These are phyloP conservation scores for Lecanicillium sp. DNA, from an alignment of 2,329 filamentous ascomycete species.

Conservation along the genomic window DNA sequence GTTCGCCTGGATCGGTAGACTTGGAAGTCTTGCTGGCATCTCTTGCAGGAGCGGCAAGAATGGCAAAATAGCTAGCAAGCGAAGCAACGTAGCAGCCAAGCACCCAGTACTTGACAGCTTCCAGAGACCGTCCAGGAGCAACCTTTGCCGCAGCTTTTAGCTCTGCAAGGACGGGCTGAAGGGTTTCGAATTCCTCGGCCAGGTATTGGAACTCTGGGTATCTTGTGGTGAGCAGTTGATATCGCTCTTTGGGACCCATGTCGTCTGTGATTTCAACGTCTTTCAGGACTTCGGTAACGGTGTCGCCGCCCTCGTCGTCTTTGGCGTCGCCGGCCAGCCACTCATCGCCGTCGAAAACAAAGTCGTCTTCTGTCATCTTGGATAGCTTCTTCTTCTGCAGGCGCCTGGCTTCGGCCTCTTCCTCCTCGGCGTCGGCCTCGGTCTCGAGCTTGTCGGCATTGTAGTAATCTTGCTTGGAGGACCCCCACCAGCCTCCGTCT, in stretches of 20 bases:
- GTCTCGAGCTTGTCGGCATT: constrained; percentile 67
- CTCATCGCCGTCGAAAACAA: constrained; percentile 83
- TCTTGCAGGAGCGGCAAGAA: constrained; percentile 73
- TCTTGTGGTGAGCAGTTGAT: constrained; percentile 65
- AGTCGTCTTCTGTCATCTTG: constrained; percentile 85
- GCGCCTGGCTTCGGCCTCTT: constrained; percentile 82
- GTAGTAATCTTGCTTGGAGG: constrained; percentile 86
- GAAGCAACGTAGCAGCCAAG: constrained; percentile 79
- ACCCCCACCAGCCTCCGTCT: constrained; percentile 72
- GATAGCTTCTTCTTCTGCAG: constrained; percentile 86
- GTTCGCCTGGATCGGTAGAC: constrained; percentile 64
- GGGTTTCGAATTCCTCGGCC: constrained; percentile 66
- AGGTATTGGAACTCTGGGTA: constrained; percentile 92
- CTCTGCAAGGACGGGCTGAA: constrained; percentile 57
- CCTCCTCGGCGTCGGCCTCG: constrained; percentile 67
- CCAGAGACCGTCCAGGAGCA: constrained; percentile 43
- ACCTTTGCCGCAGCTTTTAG: constrained; percentile 50
- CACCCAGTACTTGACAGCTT: constrained; percentile 67
- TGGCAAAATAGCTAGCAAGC: constrained; percentile 87
- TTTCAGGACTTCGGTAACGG: constrained; percentile 81
- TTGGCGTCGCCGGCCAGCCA: constrained; percentile 59
- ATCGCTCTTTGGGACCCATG: constrained; percentile 66
- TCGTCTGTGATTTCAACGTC: constrained; percentile 73
- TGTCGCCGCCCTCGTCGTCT: constrained; percentile 42
- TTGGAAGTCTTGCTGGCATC: constrained; percentile 44